Base-by-base conservation (phyloP, 805 yeast genomes). In the Kodamaea lidongshanica region DNA sequence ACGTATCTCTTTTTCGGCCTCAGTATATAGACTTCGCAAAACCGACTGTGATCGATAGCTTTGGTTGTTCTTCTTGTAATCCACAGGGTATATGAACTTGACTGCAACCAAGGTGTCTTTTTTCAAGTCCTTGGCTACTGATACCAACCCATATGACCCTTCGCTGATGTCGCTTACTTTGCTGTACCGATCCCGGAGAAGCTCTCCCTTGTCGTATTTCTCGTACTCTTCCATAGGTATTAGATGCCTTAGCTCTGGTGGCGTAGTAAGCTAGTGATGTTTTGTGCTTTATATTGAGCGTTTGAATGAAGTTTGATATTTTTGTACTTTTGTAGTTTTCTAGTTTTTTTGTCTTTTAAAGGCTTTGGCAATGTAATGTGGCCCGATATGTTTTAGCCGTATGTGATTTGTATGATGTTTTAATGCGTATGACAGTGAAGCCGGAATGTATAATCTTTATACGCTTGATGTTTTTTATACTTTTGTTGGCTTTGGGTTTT, bases 121-220 rank as follows among this genome's bases (percentile, higher is more conserved):
- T 21, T 62, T 56, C 15, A 68, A 65, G 53, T 89, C 95, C 45
- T 76, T 77, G 7, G 95, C 96, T 15, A 89, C 67, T 2, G 94
- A 77, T 6, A 89, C 97, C 27, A 82, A 72, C 29, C 97, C 97
- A 55, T 85, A 89, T 0, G 96, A 85, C 17, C 97, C 97, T 54
- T 85, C 88, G 49, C 88, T 84, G 36, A 89, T 73, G 48, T 78
- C 84, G 35, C 74, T 76, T 13, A 86, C 66, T 44, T 79, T 79
- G 35, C 64, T 60, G 58, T 86, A 89, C 33, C 82, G 65, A 32
- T 65, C 65, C 37, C 77, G 70, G 34, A 85, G 61, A 25, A 81
- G 63, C 12, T 43, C 47, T 12, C 70, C 70, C 13, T 45, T 42
- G 35, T 56, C 61, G 40, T 65, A 65, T 19, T 37, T 41, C 27